These are phyloP conservation scores for Pseudogymnoascus sp. DNA, from an alignment of 2,329 filamentous ascomycete genomes.

Conservation along the genomic window DNA sequence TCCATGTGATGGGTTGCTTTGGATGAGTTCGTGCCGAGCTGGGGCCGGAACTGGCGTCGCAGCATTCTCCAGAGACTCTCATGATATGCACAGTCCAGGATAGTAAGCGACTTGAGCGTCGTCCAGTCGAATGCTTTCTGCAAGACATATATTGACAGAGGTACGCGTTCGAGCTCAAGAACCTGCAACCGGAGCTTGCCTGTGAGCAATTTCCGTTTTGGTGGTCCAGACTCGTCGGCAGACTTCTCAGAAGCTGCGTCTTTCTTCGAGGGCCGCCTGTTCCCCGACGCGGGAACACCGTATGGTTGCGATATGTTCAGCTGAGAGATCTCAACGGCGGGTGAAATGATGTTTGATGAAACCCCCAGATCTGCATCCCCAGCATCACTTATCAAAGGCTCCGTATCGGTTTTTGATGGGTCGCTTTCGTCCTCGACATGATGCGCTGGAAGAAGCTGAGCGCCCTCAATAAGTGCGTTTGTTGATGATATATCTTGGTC, in stretches of 20 bases:
- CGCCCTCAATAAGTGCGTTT: background rate
- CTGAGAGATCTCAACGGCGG: background rate
- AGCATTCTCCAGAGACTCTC: conserved; percentile 70
- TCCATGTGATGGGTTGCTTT: conserved; percentile 32
- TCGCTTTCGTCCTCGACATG: background rate
- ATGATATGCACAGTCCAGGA: conserved; percentile 66
- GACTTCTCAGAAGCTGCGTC: background rate
- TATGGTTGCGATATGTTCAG: background rate
- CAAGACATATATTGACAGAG: conserved; percentile 65
- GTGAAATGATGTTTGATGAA: conserved; percentile 3
- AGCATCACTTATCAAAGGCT: background rate
- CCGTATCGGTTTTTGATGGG: background rate
- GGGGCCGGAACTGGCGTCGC: conserved; percentile 52
- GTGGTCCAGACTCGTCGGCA: background rate
- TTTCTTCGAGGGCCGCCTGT: background rate
- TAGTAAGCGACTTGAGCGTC: conserved; percentile 60
- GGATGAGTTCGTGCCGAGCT: conserved; percentile 11
- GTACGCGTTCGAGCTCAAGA: conserved; percentile 68
- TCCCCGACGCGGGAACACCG: background rate
- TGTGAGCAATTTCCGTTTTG: conserved; percentile 38
- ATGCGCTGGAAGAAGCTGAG: background rate
- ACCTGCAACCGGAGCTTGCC: conserved; percentile 60
- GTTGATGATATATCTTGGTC: conserved; percentile 1
- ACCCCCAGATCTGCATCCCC: background rate
- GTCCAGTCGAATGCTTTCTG: conserved; percentile 69